A percentile compares a stretch with the other conserved stretches of the same genome.
phyloP scores from a whole-genome alignment of 1,284 basidiomycete species.

The Ustilago xerochloae region DNA sequence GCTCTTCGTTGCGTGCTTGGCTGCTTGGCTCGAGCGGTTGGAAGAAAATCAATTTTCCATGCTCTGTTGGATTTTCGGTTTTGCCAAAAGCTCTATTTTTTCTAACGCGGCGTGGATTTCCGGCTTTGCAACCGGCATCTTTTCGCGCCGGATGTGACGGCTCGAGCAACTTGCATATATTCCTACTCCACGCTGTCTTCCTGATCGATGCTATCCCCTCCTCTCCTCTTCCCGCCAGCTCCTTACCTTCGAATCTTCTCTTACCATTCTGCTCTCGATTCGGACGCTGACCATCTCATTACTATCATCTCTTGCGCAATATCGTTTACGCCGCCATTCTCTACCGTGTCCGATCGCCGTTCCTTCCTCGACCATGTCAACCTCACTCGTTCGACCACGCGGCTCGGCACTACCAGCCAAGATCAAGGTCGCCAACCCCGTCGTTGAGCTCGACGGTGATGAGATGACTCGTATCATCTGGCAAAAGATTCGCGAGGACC shows the following conservation, averaged over 20 bases:
- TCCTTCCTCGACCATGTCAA: conserved; percentile 20
- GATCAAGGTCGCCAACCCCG: conserved; percentile 87
- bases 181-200: background rate
- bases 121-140: conserved; percentile 16
- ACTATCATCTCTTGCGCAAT: background rate
- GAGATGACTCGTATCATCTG: conserved; percentile 74
- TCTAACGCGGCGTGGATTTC: no score
- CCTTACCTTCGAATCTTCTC: background rate
- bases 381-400: conserved; percentile 35
- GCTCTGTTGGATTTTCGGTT: background rate
- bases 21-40: conserved; percentile 16
- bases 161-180: background rate
- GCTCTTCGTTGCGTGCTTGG: background rate
- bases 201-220: background rate
- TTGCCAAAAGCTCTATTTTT: background rate
- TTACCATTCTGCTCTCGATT: background rate
- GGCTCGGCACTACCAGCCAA: conserved; percentile 45
- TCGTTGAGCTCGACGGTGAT: conserved; percentile 81
- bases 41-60: background rate
- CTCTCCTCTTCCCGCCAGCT: background rate
- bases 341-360: background rate
- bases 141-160: conserved; percentile 26
- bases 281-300: background rate
- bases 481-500: conserved; percentile 98
- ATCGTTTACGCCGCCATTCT: background rate